Evolutionary conservation across 805 yeast species (phyloP), one percentile per base, ranked within the genome.

Genomic region (Lipomyces yamanashiensis): DNA sequence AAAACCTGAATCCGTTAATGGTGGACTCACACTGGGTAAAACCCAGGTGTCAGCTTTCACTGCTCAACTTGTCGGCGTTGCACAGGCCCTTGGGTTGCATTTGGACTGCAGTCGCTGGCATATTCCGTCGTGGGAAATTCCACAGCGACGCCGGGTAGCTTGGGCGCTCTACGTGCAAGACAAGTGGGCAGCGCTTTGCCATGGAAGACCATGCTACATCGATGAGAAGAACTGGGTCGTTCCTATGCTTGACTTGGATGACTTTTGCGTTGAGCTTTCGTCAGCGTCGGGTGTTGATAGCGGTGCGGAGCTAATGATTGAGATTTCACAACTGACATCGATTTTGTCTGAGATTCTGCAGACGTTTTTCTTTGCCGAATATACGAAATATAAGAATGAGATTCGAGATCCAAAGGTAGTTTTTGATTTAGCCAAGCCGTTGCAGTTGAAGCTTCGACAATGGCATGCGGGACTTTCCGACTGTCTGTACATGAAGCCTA

Each of bases 101-200:
- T 58, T 71, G 15, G 72, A 71, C 48, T 71, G 73, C 54, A 44
- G 62, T 41, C 55, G 67, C n/a, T 71, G 74, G 74, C 58, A 62
- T 8, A 71, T 71, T 49, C 74, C 74, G 19, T 67, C 71, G n/a
- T 71, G 73, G 73, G 74, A 71, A 48, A 65, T 70, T 21, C 68
- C 71, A 2, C 68, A 70, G 9, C 66, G 74, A 15, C 50, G 72
- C 13, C 63, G 70, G n/a, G 69, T 70, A n/a, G 72, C 71, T 8
- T 71, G 74, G 74, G 73, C 74, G 7, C 61, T 71, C 1, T 71
- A 67, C 51, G 67, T 70, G 17, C 72, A 70, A 48, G 74, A 71
- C 45, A 55, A 68, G 7, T 71, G 73, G 74, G 67, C 64, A 13
- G 66, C 72, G 21, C 66, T 67, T 12, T 68, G 70, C 44, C 68